Conservation (phyloP, 768 basidiomycete species). For the Suillus cothurnatus region DNA sequence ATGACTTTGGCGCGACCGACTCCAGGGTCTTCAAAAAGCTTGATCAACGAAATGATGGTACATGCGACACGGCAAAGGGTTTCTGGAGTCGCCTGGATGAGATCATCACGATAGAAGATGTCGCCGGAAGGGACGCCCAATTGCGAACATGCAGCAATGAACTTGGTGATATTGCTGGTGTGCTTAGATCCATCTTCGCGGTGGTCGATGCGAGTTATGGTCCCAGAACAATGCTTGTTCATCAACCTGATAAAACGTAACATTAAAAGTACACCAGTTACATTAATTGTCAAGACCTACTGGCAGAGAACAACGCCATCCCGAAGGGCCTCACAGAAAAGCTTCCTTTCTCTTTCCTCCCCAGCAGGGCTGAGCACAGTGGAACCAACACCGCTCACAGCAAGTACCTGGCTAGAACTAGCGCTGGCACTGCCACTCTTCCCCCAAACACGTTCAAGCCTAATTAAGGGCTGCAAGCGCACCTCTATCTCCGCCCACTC, state of each 20-base stretch:
- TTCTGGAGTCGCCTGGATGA: constrained; percentile 61
- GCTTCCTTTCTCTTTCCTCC: constrained; percentile 73
- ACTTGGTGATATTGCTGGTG: constrained; percentile 74
- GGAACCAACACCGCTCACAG: constrained; percentile 30
- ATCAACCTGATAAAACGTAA: constrained; percentile 54
- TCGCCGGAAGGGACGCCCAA: constrained; percentile 65
- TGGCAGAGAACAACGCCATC: constrained; percentile 91
- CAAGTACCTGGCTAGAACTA: constrained; percentile 45
- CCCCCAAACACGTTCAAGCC: constrained; percentile 79
- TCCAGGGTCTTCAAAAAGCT: constrained; percentile 58
- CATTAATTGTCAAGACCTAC: constrained; percentile 50
- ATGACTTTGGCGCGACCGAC: constrained; percentile 49
- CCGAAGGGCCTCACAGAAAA: constrained; percentile 74
- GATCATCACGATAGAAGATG: constrained; percentile 68
- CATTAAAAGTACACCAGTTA: constrained; percentile 8
- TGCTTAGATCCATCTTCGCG: constrained; percentile 68
- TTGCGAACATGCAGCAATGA: constrained; percentile 72
- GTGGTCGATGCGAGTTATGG: constrained; percentile 62
- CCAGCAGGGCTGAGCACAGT: constrained; percentile 50
- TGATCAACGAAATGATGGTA: constrained; percentile 70
- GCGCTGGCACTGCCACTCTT: constrained; percentile 54
- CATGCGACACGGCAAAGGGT: constrained; percentile 70
- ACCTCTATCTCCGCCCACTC: constrained; percentile 81
- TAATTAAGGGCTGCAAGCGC: constrained; percentile 56
- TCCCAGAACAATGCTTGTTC: constrained; percentile 71